Base-by-base conservation (phyloP, 2,329 filamentous ascomycete genomes). In the Hypoxylon sp. region DNA sequence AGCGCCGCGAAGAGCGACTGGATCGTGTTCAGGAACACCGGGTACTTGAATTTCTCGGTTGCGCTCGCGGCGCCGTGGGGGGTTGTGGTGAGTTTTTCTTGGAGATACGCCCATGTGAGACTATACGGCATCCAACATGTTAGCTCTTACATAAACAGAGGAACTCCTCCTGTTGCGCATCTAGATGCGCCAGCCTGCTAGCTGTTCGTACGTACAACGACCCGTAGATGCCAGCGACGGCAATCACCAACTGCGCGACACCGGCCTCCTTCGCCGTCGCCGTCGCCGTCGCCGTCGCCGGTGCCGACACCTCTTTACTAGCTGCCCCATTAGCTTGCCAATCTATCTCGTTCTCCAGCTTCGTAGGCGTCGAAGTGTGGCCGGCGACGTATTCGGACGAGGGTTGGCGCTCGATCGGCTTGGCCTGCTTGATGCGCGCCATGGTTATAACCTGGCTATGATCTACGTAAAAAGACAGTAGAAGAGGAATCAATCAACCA, bases 21-120 rank as follows among this genome's bases (percentile, higher is more conserved):
- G 64, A 98, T 89, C 5, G 95, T 98, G 80, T 98, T 97, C 72
- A 99, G 89, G 77, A 98, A 94, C 73, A 99, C 89, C 58, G 95
- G 91, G 78, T 93, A 97, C 69, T 91, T 93, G 86, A 97, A 99
- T 71, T 92, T 88, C 77, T 96, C 89, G 44, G 86, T 87, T 28
- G 84, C 79, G 56, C 84, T 78, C 4, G 81, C 75, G 20, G 89
- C 80, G 61, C 91, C 91, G 79, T 98, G 95, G 6, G 88, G 85
- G 10, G 93, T 98, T 13, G 95, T 99, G 26, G 95, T 98, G 74
- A 99, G 92, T 73, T 95, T 93, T 79, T 99, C 95, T 84, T 99
- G 95, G 64, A 99, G 90, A 69, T 97, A 89, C 22, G 92, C 95
- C 95, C 95, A 99, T 32, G 94, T 96, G 55, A 99, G 82, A 81